Conservation (phyloP, 2,329 filamentous ascomycete genomes). For the Tetracladium maxilliforme region DNA sequence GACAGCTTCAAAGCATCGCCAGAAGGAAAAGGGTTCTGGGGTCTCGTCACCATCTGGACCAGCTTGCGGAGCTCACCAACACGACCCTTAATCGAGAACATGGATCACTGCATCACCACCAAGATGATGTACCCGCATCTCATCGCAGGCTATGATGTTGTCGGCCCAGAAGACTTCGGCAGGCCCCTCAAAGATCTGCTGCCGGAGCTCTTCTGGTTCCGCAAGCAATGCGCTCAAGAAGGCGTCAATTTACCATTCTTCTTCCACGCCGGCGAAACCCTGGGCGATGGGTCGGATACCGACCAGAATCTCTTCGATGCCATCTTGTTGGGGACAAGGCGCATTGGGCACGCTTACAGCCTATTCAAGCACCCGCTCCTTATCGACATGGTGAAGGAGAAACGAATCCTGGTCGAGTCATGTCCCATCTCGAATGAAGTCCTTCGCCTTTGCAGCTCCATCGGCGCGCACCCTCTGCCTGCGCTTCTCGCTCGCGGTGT, state of each 20-base stretch:
- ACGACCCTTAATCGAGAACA: conserved; percentile 56
- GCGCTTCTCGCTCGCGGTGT: conserved; percentile 77
- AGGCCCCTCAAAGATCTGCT: conserved; percentile 62
- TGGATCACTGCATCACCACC: conserved; percentile 75
- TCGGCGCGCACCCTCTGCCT: conserved; percentile 68
- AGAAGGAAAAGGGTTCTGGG: conserved; percentile 69
- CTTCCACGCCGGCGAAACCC: conserved; percentile 84
- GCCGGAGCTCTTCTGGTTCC: conserved; percentile 87
- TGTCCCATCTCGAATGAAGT: conserved; percentile 90
- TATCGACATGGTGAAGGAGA: conserved; percentile 77
- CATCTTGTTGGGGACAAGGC: conserved; percentile 68
- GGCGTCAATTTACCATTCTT: conserved; percentile 81
- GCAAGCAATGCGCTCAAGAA: conserved; percentile 65
- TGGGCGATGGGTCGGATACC: conserved; percentile 61
- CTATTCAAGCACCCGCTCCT: conserved; percentile 86
- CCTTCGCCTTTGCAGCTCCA: conserved; percentile 60
- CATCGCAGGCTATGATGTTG: conserved; percentile 77
- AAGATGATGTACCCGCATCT: conserved; percentile 69
- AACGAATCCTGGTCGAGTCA: conserved; percentile 74
- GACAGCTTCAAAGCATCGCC: conserved; percentile 57
- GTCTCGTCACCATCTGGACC: conserved; percentile 75
- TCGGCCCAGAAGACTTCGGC: conserved; percentile 74
- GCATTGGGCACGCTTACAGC: conserved; percentile 82
- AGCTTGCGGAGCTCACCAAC: conserved; percentile 49
- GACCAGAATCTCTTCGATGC: conserved; percentile 83